Percentiles rank a stretch among this genome's conserved stretches.
phyloP scores from a whole-genome alignment of 2,329 filamentous ascomycete species.

The Teratosphaeria zuluensis region DNA sequence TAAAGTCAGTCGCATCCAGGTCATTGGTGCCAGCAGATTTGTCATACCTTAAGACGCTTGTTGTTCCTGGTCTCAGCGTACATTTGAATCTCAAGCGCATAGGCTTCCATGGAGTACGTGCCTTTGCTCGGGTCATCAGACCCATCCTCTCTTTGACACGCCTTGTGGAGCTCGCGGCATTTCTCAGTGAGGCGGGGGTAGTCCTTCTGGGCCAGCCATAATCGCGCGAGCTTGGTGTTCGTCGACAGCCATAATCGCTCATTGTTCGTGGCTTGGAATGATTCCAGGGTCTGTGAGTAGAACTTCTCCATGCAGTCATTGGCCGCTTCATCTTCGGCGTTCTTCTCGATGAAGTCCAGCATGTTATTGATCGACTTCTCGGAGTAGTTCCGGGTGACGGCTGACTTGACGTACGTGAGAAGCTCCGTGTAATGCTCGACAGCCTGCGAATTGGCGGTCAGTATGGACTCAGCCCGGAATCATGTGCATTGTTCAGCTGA shows the following conservation, averaged over 20 bases:
- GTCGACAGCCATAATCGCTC: constrained; percentile 96
- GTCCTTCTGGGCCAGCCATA: constrained; percentile 85
- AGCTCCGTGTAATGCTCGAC: constrained; percentile 89
- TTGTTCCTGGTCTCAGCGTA: constrained; percentile 94
- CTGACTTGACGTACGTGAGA: constrained; percentile 92
- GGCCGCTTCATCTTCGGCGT: constrained; percentile 59
- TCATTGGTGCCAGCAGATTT: not conserved
- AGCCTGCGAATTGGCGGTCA: constrained; percentile 46
- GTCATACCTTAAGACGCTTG: constrained; percentile 72
- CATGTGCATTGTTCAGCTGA: constrained; percentile 26
- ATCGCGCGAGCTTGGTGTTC: constrained; percentile 88
- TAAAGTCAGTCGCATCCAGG: not conserved
- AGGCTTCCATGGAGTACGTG: constrained; percentile 91
- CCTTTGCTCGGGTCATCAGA: constrained; percentile 88
- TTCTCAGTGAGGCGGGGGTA: constrained; percentile 73
- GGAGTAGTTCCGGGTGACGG: constrained; percentile 94
- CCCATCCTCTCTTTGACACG: constrained; percentile 80
- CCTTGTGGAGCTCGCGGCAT: constrained; percentile 75
- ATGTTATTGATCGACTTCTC: constrained; percentile 99
- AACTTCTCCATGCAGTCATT: constrained; percentile 85
- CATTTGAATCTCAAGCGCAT: constrained; percentile 97
- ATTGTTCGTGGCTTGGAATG: constrained; percentile 96
- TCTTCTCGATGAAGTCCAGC: constrained; percentile 95
- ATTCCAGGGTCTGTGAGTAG: constrained; percentile 85
- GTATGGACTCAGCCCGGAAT: not conserved